A percentile compares a stretch with the other conserved stretches of the same genome.
These are phyloP conservation scores for Xylaria sp. DNA, from an alignment of 2,329 filamentous ascomycete species.

Conservation along the genomic window DNA sequence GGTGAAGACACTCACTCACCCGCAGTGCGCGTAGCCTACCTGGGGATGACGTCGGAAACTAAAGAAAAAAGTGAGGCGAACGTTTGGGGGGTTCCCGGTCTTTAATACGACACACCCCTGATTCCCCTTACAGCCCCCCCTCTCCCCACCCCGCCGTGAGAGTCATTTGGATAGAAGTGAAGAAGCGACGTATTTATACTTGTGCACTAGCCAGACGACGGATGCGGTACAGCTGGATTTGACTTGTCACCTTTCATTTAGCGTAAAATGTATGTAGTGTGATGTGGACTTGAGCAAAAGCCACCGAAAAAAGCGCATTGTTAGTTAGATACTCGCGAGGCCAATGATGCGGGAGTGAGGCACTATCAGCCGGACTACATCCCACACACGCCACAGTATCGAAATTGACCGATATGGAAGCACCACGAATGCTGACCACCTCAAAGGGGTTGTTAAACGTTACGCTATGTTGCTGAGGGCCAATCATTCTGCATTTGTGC, in stretches of 20 bases:
- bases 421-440: slow-evolving; percentile 28
- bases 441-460: slow-evolving; percentile 14
- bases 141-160: slow-evolving; percentile 11
- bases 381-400: slow-evolving; percentile 24
- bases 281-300: slow-evolving; percentile 14
- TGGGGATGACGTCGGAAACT: slow-evolving; percentile 14
- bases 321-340: slow-evolving; percentile 7
- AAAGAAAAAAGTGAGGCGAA: slow-evolving; percentile 32
- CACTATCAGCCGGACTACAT: slow-evolving; percentile 19
- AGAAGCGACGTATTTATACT: slow-evolving; percentile 11
- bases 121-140: neutral
- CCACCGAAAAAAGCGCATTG: slow-evolving; percentile 11
- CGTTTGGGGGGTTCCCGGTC: neutral
- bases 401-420: slow-evolving; percentile 3
- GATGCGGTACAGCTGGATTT: neutral
- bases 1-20: neutral
- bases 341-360: slow-evolving; percentile 22
- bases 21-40: slow-evolving; percentile 19
- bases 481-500: slow-evolving; percentile 19
- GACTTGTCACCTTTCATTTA: neutral
- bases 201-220: neutral
- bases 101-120: slow-evolving; percentile 22
- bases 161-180: neutral
- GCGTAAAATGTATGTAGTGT: slow-evolving; percentile 11
- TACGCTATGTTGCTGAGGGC: neutral